A percentile compares a stretch with the other conserved stretches of the same genome.
Conservation (phyloP, 805 yeast species). For the Candida lessepsii region DNA sequence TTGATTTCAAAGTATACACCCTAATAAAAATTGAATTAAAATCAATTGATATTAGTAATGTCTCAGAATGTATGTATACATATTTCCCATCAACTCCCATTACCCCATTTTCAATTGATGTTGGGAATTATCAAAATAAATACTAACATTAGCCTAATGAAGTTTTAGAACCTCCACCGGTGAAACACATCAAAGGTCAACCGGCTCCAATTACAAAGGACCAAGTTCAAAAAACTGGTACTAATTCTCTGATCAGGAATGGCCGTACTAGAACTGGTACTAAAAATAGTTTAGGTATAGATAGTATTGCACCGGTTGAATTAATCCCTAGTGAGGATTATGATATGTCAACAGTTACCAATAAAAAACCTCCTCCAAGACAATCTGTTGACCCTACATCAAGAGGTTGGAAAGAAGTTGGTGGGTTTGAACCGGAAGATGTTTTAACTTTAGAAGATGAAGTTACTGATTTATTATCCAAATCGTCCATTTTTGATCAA, state of each 20-base stretch:
- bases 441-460: slow-evolving; percentile 66
- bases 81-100: no score
- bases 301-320: slow-evolving; percentile 9
- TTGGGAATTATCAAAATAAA: background rate
- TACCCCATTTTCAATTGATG: background rate
- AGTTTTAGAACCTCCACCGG: slow-evolving; percentile 15
- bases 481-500: slow-evolving; percentile 72
- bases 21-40: slow-evolving; percentile 4
- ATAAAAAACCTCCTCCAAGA: slow-evolving; percentile 44
- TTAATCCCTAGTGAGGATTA: slow-evolving; percentile 38
- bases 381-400: slow-evolving; percentile 62
- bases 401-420: slow-evolving; percentile 94
- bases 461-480: slow-evolving; percentile 63
- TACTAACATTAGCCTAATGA: slow-evolving; percentile 17
- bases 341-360: slow-evolving; percentile 29
- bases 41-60: slow-evolving; percentile 9
- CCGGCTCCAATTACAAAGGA: slow-evolving; percentile 13
- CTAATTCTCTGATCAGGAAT: slow-evolving; percentile 1
- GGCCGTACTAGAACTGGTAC: slow-evolving; percentile 10
- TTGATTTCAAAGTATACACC: background rate
- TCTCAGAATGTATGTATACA: slow-evolving; percentile 15
- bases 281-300: slow-evolving; percentile 1
- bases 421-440: slow-evolving; percentile 78
- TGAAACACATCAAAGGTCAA: slow-evolving; percentile 12
- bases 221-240: slow-evolving; percentile 7